phyloP scores from a whole-genome alignment of 2,329 filamentous ascomycete species.

The Colletotrichum caudatum region DNA sequence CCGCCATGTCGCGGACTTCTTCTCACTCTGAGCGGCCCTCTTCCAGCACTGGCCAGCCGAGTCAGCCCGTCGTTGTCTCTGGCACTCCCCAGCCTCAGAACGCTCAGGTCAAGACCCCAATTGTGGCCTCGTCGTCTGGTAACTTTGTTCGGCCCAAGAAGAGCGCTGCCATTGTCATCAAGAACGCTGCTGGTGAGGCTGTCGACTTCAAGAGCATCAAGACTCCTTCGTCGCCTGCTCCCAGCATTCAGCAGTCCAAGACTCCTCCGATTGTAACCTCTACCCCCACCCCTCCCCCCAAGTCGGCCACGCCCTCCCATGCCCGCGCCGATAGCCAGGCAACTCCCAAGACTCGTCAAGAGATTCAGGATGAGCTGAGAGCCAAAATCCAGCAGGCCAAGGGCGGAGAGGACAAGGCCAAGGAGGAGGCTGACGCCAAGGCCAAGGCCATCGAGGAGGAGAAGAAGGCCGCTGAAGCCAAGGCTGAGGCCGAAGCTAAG shows the following conservation, averaged over 20 bases:
- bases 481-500: slow-evolving; percentile 42
- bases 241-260: slow-evolving; percentile 68
- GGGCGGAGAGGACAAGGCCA: slow-evolving; percentile 48
- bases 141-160: slow-evolving; percentile 69
- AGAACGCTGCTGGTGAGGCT: slow-evolving; percentile 82
- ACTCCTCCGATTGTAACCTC: slow-evolving; percentile 79
- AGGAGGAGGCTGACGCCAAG: slow-evolving; percentile 53
- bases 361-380: slow-evolving; percentile 86
- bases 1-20: slow-evolving; percentile 83
- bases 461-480: slow-evolving; percentile 47
- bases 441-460: slow-evolving; percentile 54
- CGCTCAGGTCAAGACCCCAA: slow-evolving; percentile 63
- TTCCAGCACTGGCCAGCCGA: slow-evolving; percentile 73
- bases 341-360: slow-evolving; percentile 78
- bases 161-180: slow-evolving; percentile 85
- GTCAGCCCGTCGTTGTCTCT: slow-evolving; percentile 70
- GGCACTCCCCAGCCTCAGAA: slow-evolving; percentile 73
- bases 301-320: slow-evolving; percentile 76
- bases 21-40: slow-evolving; percentile 79
- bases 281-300: slow-evolving; percentile 83
- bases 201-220: slow-evolving; percentile 73
- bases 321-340: slow-evolving; percentile 77
- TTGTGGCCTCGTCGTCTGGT: slow-evolving; percentile 55
- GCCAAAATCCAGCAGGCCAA: slow-evolving; percentile 78
- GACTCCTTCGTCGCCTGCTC: slow-evolving; percentile 68